A percentile compares a stretch with the other conserved stretches of the same genome.
Conservation (phyloP, 148 eudicot species). For the Talinum fruticosum region DNA sequence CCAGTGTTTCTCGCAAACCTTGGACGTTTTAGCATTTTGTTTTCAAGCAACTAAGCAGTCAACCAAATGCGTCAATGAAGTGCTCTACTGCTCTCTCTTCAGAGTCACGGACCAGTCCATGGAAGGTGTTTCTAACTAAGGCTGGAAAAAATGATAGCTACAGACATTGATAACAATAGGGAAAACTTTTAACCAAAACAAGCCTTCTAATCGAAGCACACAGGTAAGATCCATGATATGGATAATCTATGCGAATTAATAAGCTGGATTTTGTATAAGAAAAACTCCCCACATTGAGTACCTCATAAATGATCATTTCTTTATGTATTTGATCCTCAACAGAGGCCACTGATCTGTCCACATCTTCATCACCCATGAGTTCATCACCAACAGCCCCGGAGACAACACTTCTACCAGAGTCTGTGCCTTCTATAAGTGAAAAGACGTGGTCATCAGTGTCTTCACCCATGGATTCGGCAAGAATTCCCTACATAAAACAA, state of each 20-base stretch:
- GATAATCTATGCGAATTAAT: background rate
- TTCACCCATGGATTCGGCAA: constrained; percentile 58
- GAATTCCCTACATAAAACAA: constrained; percentile 54
- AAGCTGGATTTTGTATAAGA: background rate
- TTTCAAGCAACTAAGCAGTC: background rate
- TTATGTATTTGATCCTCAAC: constrained; percentile 86
- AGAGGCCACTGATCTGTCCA: constrained; percentile 76
- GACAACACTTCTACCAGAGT: constrained; percentile 43
- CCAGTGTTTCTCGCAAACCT: background rate
- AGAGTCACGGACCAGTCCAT: background rate
- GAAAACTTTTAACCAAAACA: background rate
- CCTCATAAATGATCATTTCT: constrained; percentile 99
- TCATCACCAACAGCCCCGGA: constrained; percentile 60
- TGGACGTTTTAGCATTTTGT: background rate
- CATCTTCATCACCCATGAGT: constrained; percentile 83
- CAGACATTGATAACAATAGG: background rate
- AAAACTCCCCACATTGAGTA: constrained; percentile 21
- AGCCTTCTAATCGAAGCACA: background rate
- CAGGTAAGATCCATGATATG: background rate
- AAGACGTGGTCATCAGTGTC: constrained; percentile 55
- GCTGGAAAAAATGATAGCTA: background rate
- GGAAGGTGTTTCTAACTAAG: too few relatives aligned
- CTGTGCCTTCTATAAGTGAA: constrained; percentile 65
- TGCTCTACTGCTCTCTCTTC: background rate
- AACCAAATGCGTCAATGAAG: background rate